Evolutionary conservation across 306 rosid genomes (phyloP).

Genomic region (Vigna radiata): DNA sequence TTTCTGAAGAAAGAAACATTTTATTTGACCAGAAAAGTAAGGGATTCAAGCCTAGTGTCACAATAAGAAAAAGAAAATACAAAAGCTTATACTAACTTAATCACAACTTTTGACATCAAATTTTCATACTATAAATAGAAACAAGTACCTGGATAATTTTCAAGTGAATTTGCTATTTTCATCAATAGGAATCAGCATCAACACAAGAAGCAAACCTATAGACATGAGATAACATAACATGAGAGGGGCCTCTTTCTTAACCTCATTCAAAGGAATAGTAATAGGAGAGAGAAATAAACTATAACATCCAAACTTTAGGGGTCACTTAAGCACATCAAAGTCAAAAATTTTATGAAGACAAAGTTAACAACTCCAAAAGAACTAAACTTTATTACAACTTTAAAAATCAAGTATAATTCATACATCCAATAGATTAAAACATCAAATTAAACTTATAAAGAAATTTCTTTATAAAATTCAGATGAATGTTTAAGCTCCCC

Average conservation of each 20-base stretch:
- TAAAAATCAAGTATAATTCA: too few species aligned
- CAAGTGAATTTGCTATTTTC: conserved; percentile 64
- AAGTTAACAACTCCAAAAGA: too few species aligned
- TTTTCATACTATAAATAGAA: background rate
- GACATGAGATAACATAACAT: conserved; percentile 49
- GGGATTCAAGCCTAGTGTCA: background rate
- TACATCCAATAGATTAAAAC: too few species aligned
- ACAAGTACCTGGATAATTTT: conserved; percentile 61
- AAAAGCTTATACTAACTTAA: background rate
- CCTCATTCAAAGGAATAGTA: background rate
- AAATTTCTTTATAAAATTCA: too few species aligned
- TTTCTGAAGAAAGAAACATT: background rate
- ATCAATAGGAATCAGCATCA: conserved; percentile 69
- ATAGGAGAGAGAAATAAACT: conserved; percentile 48
- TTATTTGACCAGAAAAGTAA: background rate
- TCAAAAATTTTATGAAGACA: too few species aligned
- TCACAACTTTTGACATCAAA: background rate
- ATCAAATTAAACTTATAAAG: too few species aligned
- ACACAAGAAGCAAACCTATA: conserved; percentile 61
- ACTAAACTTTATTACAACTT: too few species aligned
- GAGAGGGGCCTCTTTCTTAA: background rate
- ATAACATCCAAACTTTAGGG: too few species aligned
- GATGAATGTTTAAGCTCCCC: too few species aligned
- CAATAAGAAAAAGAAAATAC: background rate
- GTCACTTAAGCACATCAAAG: too few species aligned